A percentile compares a stretch with the other conserved stretches of the same genome.
These are phyloP conservation scores for Amborella trichopoda DNA, from an alignment of 164 flowering plant species.

Conservation along the genomic window DNA sequence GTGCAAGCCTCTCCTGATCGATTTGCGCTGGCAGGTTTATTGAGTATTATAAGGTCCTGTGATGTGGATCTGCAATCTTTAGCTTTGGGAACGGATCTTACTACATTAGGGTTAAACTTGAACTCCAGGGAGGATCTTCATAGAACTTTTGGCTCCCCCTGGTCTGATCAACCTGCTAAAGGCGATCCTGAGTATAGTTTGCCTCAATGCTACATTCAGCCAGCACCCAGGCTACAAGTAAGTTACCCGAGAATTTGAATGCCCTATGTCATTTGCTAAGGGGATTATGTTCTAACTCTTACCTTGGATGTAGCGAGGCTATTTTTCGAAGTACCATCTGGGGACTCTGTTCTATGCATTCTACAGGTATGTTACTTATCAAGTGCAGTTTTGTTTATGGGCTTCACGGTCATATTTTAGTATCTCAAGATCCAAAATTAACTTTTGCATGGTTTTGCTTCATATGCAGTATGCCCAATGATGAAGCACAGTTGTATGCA, in stretches of 20 bases:
- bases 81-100: conserved; percentile 91
- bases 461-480: conserved; percentile 88
- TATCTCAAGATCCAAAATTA: background rate
- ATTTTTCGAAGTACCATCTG: conserved; percentile 54
- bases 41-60: conserved; percentile 73
- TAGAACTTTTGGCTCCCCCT: conserved; percentile 89
- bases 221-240: background rate
- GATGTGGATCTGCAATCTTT: conserved; percentile 84
- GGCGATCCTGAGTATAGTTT: conserved; percentile 86
- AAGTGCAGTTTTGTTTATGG: background rate
- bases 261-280: no score
- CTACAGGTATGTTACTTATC: conserved; percentile 54
- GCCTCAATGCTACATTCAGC: conserved; percentile 62
- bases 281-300: background rate
- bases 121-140: conserved; percentile 77
- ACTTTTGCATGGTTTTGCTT: conserved; percentile 1
- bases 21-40: conserved; percentile 78
- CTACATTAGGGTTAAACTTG: conserved; percentile 83
- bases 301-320: conserved; percentile 43
- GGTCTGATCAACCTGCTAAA: conserved; percentile 91
- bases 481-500: conserved; percentile 89
- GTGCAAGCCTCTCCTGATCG: conserved; percentile 60
- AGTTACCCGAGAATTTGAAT: background rate
- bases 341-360: conserved; percentile 80
- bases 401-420: background rate